phyloP scores from a whole-genome alignment of 257 asterid species.

The Fraxinus pennsylvanica region DNA sequence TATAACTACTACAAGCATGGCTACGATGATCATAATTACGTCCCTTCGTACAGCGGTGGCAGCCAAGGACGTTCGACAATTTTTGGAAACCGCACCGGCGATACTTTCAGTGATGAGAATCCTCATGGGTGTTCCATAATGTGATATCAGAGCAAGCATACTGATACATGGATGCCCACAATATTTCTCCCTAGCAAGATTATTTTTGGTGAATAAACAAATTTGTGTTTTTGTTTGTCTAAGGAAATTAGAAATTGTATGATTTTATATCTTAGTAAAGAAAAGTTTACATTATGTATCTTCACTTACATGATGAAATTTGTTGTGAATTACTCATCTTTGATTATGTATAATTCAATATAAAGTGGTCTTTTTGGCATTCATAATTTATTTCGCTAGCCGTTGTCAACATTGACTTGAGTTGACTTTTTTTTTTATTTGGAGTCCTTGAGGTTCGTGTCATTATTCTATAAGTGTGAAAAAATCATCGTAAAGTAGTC shows the following conservation, averaged over 20 bases:
- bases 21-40: slow-evolving; percentile 36
- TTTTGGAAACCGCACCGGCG: slow-evolving; percentile 55
- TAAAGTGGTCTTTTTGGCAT: no score
- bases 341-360: no score
- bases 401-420: no score
- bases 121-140: slow-evolving; percentile 59
- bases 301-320: no score
- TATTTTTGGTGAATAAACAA: neutral
- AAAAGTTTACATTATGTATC: no score
- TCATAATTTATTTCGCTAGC: no score
- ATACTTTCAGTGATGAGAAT: slow-evolving; percentile 71
- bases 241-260: neutral
- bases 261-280: neutral
- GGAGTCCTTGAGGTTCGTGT: no score
- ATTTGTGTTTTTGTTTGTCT: neutral
- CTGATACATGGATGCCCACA: neutral
- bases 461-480: no score
- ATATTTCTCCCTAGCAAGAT: neutral
- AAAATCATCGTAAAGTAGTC: no score
- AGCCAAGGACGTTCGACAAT: slow-evolving; percentile 40
- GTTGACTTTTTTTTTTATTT: no score
- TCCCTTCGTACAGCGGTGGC: neutral
- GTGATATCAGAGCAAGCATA: slow-evolving; percentile 28
- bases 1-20: slow-evolving; percentile 87
- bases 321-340: no score